Conservation (phyloP, 2,329 filamentous ascomycete genomes). For the Mariannaea sp. region DNA sequence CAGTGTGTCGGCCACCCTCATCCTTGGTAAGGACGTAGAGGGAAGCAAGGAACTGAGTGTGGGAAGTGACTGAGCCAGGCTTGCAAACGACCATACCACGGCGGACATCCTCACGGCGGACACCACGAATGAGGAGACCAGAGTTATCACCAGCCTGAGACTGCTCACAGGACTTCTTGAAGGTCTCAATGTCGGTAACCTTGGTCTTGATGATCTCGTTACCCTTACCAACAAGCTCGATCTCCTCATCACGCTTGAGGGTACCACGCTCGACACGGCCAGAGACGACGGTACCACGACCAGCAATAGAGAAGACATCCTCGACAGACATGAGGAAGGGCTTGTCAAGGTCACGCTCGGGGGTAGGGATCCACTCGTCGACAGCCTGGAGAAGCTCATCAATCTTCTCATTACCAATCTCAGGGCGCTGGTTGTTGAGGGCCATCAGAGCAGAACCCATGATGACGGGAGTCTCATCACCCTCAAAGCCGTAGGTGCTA, state of each 20-base stretch:
- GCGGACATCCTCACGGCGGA: constrained; percentile 91
- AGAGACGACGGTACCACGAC: constrained; percentile 94
- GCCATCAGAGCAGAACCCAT: constrained; percentile 97
- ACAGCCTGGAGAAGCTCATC: constrained; percentile 90
- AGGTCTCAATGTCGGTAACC: constrained; percentile 99
- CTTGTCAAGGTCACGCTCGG: constrained; percentile 92
- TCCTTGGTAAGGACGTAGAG: constrained; percentile 98
- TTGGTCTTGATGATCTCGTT: constrained; percentile 90
- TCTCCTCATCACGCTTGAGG: constrained; percentile 91
- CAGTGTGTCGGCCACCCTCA: constrained; percentile 95
- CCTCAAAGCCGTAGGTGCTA: constrained; percentile 91
- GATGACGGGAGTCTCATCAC: constrained; percentile 95
- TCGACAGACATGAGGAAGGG: constrained; percentile 99
- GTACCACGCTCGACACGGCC: constrained; percentile 96
- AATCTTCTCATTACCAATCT: constrained; percentile 87
- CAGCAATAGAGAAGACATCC: constrained; percentile 87
- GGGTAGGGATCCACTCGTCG: constrained; percentile 95
- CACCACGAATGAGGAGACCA: constrained; percentile 90
- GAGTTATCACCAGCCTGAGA: constrained; percentile 98
- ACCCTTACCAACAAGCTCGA: constrained; percentile 92
- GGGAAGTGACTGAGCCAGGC: constrained; percentile 82
- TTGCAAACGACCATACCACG: constrained; percentile 93
- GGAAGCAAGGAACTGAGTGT: constrained; percentile 90
- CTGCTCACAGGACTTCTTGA: constrained; percentile 99
- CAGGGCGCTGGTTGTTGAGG: constrained; percentile 81